Conservation (phyloP, 2,329 filamentous ascomycete genomes). For the Talaromyces sp. region DNA sequence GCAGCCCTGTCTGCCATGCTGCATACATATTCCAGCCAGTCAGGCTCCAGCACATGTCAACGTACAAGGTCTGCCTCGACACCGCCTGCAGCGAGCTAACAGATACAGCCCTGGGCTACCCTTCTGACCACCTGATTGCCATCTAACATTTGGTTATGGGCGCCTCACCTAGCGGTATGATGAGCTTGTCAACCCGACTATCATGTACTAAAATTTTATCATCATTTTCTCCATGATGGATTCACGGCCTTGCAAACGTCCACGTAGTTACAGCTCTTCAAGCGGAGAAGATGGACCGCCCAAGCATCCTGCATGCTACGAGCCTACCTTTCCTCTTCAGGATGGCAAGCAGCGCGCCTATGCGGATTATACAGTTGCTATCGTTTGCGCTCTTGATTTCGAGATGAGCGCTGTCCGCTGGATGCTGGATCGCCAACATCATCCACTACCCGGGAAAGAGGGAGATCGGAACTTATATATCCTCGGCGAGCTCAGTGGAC, state of each 20-base stretch:
- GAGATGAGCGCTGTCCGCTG: constrained; percentile 10
- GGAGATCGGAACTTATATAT: constrained; percentile 4
- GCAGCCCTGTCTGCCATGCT: neutral
- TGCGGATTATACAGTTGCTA: neutral
- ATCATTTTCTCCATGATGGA: neutral
- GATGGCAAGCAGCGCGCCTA: neutral
- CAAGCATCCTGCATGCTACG: neutral
- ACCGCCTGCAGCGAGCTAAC: neutral
- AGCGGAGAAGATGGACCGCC: neutral
- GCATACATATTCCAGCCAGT: neutral
- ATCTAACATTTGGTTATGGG: neutral
- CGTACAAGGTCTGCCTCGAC: neutral
- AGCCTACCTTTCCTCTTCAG: neutral
- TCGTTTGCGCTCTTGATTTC: neutral
- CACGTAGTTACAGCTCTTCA: neutral
- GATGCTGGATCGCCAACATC: neutral
- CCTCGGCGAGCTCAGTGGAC: constrained; percentile 8
- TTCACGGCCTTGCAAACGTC: neutral
- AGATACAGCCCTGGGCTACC: neutral
- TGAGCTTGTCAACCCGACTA: neutral
- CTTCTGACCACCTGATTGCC: neutral
- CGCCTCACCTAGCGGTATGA: neutral
- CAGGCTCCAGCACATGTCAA: neutral
- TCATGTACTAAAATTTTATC: neutral
- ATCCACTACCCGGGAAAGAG: neutral